Conservation (phyloP, 257 asterid species). For the Fraxinus cuspidata region DNA sequence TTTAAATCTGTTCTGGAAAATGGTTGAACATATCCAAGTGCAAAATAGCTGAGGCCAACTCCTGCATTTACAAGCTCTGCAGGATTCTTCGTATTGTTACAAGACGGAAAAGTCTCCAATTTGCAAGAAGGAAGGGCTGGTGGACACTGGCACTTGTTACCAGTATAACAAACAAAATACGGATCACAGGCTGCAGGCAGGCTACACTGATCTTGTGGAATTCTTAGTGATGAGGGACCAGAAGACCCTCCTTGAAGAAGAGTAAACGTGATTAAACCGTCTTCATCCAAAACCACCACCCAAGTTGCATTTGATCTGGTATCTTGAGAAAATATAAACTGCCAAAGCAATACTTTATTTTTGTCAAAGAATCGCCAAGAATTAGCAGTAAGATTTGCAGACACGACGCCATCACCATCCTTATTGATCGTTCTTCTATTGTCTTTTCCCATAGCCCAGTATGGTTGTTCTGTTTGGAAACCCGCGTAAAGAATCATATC, state of each 20-base stretch:
- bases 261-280: conserved; percentile 59
- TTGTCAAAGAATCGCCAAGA: conserved; percentile 78
- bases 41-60: conserved; percentile 56
- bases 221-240: conserved; percentile 43
- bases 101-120: conserved; percentile 41
- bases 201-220: conserved; percentile 72
- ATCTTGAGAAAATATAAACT: conserved; percentile 58
- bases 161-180: conserved; percentile 54
- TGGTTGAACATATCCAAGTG: conserved; percentile 58
- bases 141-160: conserved; percentile 73
- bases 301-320: conserved; percentile 55
- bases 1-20: conserved; percentile 52
- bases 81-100: conserved; percentile 43
- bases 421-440: conserved; percentile 60
- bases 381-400: conserved; percentile 57
- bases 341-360: conserved; percentile 50
- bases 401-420: conserved; percentile 43
- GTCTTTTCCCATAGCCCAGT: conserved; percentile 77
- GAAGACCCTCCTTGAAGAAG: conserved; percentile 48
- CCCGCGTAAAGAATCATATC: conserved; percentile 68
- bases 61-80: conserved; percentile 53
- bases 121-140: conserved; percentile 61
- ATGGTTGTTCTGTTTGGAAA: conserved; percentile 63
- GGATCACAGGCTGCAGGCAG: conserved; percentile 82
- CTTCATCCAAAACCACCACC: conserved; percentile 60